Evolutionary conservation across 179 eudicot genomes (phyloP), one percentile per base, ranked within the genome.

Genomic region (Corrigiola litoralis): DNA sequence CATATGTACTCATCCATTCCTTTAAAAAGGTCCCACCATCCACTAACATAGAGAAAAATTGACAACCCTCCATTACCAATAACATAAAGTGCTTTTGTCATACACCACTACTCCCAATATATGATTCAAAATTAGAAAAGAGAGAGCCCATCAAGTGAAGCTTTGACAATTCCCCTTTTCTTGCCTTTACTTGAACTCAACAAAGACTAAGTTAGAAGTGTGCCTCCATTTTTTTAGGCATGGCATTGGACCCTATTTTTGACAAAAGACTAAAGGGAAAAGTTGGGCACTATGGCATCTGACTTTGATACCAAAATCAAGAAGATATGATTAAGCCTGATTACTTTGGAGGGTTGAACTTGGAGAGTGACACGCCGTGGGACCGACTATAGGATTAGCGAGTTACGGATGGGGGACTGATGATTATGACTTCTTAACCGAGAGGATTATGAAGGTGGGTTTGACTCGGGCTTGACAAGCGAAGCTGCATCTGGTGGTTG

Each of bases 391-490:
- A 37, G 69, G 57, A 70, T 65, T 54, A 73, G 68, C 58, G 61
- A 58, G 69, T 63, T 74, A 38, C 38, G 25, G 37, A 18, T 41
- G 28, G 74, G 58, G 58, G 13, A 12, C 23, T 1, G 47, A 21
- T 31, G 67, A 49, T 10, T 66, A 34, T 51, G 63, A 69, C 48
- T 45, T 31, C 13, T 32, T 24, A 42, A 25, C 33, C 1, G 16
- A 58, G 53, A 23, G 27, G 50, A 28, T 69, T 71, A 85, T n/a
- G 85, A 71, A 63, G 85, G 87, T n/a, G 90, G 86, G 57, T 81
- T 81, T 31, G 79, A 65, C 65, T 86, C 96, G 0, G 97, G 88
- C 72, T 91, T 89, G 63, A 89, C 71, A 3, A 82, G 73, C 11
- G 82, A 48, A 74, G 81, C 44, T 24, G 89, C 44, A 12, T 83